Evolutionary conservation across 2,329 filamentous ascomycete species (phyloP).

Genomic region (Westerdykella aurantiaca): DNA sequence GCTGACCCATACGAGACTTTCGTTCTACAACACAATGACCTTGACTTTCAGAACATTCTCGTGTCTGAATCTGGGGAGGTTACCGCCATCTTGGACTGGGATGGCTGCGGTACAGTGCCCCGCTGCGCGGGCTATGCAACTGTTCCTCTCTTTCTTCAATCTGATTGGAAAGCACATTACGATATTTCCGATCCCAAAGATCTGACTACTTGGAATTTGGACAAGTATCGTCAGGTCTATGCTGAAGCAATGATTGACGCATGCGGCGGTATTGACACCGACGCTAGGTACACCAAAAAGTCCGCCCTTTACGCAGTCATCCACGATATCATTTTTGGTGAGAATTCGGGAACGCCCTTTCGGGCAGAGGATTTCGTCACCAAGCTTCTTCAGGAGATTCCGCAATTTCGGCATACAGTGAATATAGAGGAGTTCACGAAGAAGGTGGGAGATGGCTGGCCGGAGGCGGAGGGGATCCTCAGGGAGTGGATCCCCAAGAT

Average conservation of each 20-base stretch:
- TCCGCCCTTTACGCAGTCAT: constrained; percentile 5
- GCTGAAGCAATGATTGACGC: constrained; percentile 7
- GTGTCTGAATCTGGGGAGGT: constrained; percentile 3
- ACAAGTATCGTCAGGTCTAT: constrained; percentile 13
- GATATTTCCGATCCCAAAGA: not conserved
- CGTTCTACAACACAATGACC: constrained; percentile 13
- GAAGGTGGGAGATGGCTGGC: not conserved
- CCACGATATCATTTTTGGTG: not conserved
- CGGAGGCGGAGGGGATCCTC: not conserved
- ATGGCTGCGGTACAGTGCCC: constrained; percentile 5
- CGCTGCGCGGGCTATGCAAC: constrained; percentile 8
- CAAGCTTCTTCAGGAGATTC: not conserved
- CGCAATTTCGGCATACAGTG: not conserved
- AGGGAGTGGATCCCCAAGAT: not conserved
- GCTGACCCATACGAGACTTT: constrained; percentile 12
- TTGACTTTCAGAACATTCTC: constrained; percentile 21
- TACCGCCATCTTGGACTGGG: constrained; percentile 19
- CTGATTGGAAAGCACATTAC: constrained; percentile 4
- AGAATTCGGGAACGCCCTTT: not conserved
- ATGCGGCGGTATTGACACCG: not conserved
- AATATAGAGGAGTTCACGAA: not conserved
- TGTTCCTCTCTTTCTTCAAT: constrained; percentile 7
- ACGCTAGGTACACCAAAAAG: constrained; percentile 11
- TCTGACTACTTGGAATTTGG: constrained; percentile 2
- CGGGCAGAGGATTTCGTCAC: not conserved